These are phyloP conservation scores for Grigorovia transvaalensis DNA, from an alignment of 805 yeast species.

Conservation along the genomic window DNA sequence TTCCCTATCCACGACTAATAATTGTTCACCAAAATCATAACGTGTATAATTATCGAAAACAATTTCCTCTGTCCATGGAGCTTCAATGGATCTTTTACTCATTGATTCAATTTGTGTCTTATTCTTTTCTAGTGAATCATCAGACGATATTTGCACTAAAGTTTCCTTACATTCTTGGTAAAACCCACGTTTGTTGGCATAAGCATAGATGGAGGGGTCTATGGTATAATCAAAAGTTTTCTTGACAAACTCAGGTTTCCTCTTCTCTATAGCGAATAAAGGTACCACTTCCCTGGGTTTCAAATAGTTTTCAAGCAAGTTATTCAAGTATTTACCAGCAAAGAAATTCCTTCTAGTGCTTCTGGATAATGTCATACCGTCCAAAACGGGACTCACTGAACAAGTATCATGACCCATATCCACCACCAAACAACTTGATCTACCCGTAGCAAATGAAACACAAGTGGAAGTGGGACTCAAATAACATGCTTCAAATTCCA, in stretches of 20 bases:
- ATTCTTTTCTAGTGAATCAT: slow-evolving; percentile 12
- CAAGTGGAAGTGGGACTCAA: slow-evolving; percentile 78
- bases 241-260: slow-evolving; percentile 23
- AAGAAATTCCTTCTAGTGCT: slow-evolving; percentile 62
- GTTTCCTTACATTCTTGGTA: slow-evolving; percentile 71
- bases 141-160: slow-evolving; percentile 38
- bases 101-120: slow-evolving; percentile 20
- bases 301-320: slow-evolving; percentile 21
- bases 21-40: slow-evolving; percentile 55
- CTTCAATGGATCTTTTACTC: slow-evolving; percentile 47
- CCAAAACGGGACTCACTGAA: slow-evolving; percentile 73
- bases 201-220: slow-evolving; percentile 45
- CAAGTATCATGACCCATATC: slow-evolving; percentile 74
- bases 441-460: slow-evolving; percentile 77
- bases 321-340: slow-evolving; percentile 54
- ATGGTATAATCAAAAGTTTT: slow-evolving; percentile 17
- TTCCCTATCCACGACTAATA: slow-evolving; percentile 52
- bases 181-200: slow-evolving; percentile 41
- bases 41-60: slow-evolving; percentile 49
- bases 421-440: slow-evolving; percentile 78
- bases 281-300: slow-evolving; percentile 29
- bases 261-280: slow-evolving; percentile 23
- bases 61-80: slow-evolving; percentile 64
- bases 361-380: slow-evolving; percentile 64
- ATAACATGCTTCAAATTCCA: slow-evolving; percentile 71